Evolutionary conservation across 2,329 filamentous ascomycete species (phyloP).

Genomic region (Diaporthe longicolla): DNA sequence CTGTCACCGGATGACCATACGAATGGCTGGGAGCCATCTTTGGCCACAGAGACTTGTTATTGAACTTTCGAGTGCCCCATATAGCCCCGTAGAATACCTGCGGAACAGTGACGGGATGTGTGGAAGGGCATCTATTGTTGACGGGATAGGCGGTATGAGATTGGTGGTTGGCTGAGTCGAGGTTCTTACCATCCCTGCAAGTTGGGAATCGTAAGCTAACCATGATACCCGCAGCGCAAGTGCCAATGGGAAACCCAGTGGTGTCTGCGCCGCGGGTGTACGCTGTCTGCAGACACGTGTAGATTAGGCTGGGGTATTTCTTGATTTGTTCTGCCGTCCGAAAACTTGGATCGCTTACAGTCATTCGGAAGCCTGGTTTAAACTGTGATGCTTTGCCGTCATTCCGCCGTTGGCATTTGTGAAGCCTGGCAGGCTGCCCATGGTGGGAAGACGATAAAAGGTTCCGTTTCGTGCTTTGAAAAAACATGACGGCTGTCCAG

Average conservation of each 20-base stretch:
- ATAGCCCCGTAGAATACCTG: no score
- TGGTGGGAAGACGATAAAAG: conserved; percentile 33
- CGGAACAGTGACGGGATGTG: no score
- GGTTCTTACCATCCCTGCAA: no score
- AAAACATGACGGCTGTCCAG: conserved; percentile 35
- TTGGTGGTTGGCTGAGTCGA: no score
- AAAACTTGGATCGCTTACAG: conserved; percentile 54
- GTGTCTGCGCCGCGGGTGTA: conserved; percentile 56
- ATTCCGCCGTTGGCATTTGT: conserved; percentile 61
- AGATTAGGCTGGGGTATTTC: conserved; percentile 43
- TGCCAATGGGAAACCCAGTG: conserved; percentile 52
- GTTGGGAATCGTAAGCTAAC: no score
- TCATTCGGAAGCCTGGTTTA: conserved; percentile 61
- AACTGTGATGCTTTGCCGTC: conserved; percentile 53
- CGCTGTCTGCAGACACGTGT: conserved; percentile 53
- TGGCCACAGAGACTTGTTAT: no score
- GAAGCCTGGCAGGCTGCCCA: conserved; percentile 51
- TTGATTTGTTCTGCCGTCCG: conserved; percentile 44
- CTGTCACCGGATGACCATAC: conserved; percentile 49
- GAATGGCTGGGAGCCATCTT: conserved; percentile 51
- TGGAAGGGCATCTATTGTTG: no score
- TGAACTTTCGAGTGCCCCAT: no score
- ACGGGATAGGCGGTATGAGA: no score
- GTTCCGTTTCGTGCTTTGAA: conserved; percentile 36
- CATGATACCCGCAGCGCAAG: no score